Conservation (phyloP, 345 rosid species). For the Odontarrhena argentea region DNA sequence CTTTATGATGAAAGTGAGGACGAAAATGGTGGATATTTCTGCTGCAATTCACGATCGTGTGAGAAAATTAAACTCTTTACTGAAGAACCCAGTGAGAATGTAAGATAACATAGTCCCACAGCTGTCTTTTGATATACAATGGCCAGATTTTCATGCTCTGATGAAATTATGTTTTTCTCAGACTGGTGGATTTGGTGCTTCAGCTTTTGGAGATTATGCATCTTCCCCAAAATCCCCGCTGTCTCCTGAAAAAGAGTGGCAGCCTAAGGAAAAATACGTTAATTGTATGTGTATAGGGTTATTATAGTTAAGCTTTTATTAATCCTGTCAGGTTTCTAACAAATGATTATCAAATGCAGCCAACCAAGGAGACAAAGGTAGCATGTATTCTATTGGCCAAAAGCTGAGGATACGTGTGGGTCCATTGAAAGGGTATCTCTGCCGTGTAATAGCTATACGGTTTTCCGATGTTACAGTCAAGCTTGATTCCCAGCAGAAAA, state of each 20-base stretch:
- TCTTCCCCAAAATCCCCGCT: constrained; percentile 88
- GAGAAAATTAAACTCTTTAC: constrained; percentile 69
- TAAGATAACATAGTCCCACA: constrained; percentile 26
- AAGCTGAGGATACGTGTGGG: constrained; percentile 88
- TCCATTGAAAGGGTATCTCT: constrained; percentile 90
- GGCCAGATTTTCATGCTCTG: constrained; percentile 15
- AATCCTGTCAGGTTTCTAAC: constrained; percentile 29
- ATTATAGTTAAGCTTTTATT: constrained; percentile 9
- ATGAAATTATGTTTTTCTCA: constrained; percentile 38
- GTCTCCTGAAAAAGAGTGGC: constrained; percentile 59
- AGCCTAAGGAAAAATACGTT: constrained; percentile 39
- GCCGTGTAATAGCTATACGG: constrained; percentile 83
- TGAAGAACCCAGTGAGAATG: constrained; percentile 60
- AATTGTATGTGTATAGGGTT: constrained; percentile 55
- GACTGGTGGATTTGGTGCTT: constrained; percentile 59
- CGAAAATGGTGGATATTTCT: constrained; percentile 83
- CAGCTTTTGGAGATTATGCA: constrained; percentile 57
- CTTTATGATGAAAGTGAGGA: constrained; percentile 64
- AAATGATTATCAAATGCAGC: constrained; percentile 53
- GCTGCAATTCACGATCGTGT: constrained; percentile 72
- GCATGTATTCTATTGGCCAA: constrained; percentile 79
- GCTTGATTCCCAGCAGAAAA: constrained; percentile 85
- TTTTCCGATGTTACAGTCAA: constrained; percentile 85
- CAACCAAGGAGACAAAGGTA: constrained; percentile 66
- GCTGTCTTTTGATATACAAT: not conserved